These are phyloP conservation scores for Porcisia hertigi DNA, from an alignment of 208 protist species.

Conservation along the genomic window DNA sequence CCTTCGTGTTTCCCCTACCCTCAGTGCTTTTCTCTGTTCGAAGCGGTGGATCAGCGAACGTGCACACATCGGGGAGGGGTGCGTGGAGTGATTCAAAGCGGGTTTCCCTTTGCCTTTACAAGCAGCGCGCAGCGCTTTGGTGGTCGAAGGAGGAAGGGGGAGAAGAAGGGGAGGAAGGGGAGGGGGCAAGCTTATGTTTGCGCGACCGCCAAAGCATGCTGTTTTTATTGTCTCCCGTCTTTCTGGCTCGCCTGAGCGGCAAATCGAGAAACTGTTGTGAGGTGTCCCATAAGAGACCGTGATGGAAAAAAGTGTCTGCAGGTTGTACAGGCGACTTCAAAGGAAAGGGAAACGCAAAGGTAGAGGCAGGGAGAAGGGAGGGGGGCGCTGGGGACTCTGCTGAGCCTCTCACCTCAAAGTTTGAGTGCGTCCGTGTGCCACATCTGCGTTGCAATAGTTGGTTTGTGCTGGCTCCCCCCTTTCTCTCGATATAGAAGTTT, in stretches of 20 bases:
- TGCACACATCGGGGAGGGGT: not conserved
- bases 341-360: constrained; percentile 12
- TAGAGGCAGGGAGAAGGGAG: not conserved
- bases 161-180: too few species aligned
- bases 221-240: constrained; percentile 11
- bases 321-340: not conserved
- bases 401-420: not conserved
- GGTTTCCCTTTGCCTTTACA: not conserved
- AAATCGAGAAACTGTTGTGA: too few species aligned
- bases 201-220: not conserved
- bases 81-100: not conserved
- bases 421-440: not conserved
- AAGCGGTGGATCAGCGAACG: not conserved
- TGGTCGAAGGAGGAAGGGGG: not conserved
- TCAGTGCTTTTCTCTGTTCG: not conserved
- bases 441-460: not conserved
- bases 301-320: not conserved
- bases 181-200: not conserved
- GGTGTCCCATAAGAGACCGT: not conserved
- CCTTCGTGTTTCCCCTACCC: too few species aligned
- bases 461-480: not conserved
- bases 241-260: too few species aligned
- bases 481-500: not conserved
- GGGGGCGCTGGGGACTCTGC: not conserved
- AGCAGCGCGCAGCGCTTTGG: not conserved